Evolutionary conservation across 805 yeast species (phyloP).

Genomic region (Ogataea degrootiae): DNA sequence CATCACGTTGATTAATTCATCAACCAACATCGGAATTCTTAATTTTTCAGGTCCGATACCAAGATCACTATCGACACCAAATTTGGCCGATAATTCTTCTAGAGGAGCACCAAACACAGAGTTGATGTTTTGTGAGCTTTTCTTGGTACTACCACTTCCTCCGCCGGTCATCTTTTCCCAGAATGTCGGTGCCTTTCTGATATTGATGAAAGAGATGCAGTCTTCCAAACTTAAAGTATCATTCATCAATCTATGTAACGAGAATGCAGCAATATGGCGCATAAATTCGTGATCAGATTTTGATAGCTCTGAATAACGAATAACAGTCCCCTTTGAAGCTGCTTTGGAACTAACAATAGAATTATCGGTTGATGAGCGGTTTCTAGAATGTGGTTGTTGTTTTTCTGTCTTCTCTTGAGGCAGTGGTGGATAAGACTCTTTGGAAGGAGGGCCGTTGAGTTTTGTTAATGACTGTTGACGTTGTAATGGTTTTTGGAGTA

Average conservation of each 20-base stretch:
- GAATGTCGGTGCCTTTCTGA: slow-evolving; percentile 40
- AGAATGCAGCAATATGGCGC: slow-evolving; percentile 55
- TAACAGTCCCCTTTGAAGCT: slow-evolving; percentile 30
- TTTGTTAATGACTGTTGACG: neutral
- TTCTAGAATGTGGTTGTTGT: neutral
- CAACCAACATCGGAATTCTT: slow-evolving; percentile 79
- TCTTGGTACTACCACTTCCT: slow-evolving; percentile 3
- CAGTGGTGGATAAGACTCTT: neutral
- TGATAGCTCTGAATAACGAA: slow-evolving; percentile 61
- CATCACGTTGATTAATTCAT: slow-evolving; percentile 78
- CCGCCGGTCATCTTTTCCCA: slow-evolving; percentile 46
- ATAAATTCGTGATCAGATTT: slow-evolving; percentile 53
- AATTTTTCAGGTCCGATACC: slow-evolving; percentile 81
- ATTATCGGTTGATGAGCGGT: slow-evolving; percentile 1
- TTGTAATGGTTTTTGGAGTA: neutral
- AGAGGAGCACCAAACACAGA: slow-evolving; percentile 79
- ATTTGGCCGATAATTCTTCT: slow-evolving; percentile 57
- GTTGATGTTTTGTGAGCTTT: slow-evolving; percentile 2
- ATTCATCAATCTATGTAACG: slow-evolving; percentile 34
- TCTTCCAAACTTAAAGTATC: slow-evolving; percentile 33
- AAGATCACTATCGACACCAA: slow-evolving; percentile 77
- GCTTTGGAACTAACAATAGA: neutral
- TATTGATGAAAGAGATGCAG: slow-evolving; percentile 37
- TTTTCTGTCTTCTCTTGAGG: neutral
- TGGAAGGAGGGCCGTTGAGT: neutral